These are phyloP conservation scores for Botryotinia narcissicola DNA, from an alignment of 2,329 filamentous ascomycete genomes.

Conservation along the genomic window DNA sequence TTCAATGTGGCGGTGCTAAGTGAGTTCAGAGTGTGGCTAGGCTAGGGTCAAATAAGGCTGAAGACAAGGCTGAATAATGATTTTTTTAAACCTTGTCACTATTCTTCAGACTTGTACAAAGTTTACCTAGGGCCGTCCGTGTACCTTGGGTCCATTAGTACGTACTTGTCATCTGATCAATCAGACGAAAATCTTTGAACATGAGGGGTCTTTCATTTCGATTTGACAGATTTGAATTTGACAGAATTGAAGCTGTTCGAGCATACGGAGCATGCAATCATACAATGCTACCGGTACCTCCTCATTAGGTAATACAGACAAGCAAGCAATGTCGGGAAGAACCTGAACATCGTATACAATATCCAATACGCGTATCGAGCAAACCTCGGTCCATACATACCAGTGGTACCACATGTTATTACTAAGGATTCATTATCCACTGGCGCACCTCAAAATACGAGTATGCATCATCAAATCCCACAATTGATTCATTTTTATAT, in stretches of 20 bases:
- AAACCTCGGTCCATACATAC: background rate
- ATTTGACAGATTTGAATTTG: background rate
- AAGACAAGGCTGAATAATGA: background rate
- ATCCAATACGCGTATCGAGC: background rate
- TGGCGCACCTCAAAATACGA: no score
- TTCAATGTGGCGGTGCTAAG: background rate
- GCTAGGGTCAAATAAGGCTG: background rate
- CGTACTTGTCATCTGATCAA: background rate
- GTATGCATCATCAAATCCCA: slow-evolving; percentile 1
- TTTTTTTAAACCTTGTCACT: background rate
- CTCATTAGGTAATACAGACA: background rate
- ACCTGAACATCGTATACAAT: background rate
- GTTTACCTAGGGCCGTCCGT: background rate
- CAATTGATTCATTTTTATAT: background rate
- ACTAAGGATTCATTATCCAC: no score
- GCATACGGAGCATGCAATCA: no score
- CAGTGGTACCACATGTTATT: background rate
- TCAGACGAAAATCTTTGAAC: background rate
- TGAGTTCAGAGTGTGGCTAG: background rate
- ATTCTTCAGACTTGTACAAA: background rate
- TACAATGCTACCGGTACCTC: no score
- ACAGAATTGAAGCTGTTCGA: background rate
- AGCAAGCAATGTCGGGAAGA: background rate
- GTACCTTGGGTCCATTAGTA: background rate
- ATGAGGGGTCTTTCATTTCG: background rate